These are phyloP conservation scores for Gamarada debralockiae DNA, from an alignment of 495 filamentous ascomycete species.

Conservation along the genomic window DNA sequence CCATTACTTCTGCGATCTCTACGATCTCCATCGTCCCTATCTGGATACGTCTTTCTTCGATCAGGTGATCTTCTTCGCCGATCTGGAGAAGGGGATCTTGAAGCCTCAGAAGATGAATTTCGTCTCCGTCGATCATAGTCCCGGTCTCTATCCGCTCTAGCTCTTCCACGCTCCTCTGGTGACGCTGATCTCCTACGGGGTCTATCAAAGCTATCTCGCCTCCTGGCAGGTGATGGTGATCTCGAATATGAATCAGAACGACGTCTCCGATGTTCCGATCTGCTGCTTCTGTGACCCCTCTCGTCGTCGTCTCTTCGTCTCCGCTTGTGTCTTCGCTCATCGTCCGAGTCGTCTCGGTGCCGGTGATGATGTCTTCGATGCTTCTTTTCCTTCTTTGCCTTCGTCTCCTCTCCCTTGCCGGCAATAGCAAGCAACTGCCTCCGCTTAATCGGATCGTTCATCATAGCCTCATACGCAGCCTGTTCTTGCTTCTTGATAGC, in stretches of 20 bases:
- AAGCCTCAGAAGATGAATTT: slow-evolving; percentile 21
- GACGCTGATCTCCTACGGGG: slow-evolving; percentile 28
- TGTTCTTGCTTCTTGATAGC: slow-evolving; percentile 92
- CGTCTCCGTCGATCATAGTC: slow-evolving; percentile 11
- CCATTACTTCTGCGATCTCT: slow-evolving; percentile 6
- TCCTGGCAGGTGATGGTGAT: slow-evolving; percentile 11
- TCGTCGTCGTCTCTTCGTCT: slow-evolving; percentile 24
- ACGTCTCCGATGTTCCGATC: slow-evolving; percentile 14
- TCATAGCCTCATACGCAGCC: slow-evolving; percentile 80
- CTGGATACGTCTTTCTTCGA: slow-evolving; percentile 25
- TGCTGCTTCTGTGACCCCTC: slow-evolving; percentile 16
- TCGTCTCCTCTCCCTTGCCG: slow-evolving; percentile 39
- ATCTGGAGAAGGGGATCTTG: slow-evolving; percentile 22
- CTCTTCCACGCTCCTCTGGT: slow-evolving; percentile 18
- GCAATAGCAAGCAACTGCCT: slow-evolving; percentile 63
- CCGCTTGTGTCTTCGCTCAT: slow-evolving; percentile 23
- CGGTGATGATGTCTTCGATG: slow-evolving; percentile 50
- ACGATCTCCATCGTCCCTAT: slow-evolving; percentile 20
- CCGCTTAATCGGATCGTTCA: slow-evolving; percentile 76
- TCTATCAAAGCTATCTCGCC: slow-evolving; percentile 19
- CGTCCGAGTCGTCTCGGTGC: slow-evolving; percentile 35
- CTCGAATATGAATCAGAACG: slow-evolving; percentile 18
- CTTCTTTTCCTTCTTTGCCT: slow-evolving; percentile 41
- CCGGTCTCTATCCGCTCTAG: slow-evolving; percentile 5
- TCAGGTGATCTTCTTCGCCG: slow-evolving; percentile 20